Percentiles rank a stretch among this genome's conserved stretches.
phyloP scores from a whole-genome alignment of 345 rosid genomes.

The Psidium guajava region DNA sequence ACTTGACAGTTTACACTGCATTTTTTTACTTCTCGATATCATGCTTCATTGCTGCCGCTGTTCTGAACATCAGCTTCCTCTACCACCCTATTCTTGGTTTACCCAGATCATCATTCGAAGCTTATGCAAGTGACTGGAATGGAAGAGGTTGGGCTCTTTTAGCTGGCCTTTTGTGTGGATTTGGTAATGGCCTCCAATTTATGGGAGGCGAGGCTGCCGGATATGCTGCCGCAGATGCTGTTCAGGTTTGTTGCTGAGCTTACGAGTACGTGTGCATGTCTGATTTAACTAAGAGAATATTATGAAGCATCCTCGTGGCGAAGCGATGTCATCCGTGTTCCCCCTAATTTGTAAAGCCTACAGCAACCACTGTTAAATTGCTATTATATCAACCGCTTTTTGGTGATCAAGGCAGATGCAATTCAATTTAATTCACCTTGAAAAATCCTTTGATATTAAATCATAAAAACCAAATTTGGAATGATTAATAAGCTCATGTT shows the following conservation, averaged over 20 bases:
- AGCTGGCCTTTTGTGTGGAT: slow-evolving; percentile 79
- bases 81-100: slow-evolving; percentile 44
- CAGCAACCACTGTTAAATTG: background rate
- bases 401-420: background rate
- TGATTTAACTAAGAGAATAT: background rate
- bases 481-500: background rate
- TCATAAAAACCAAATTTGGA: background rate
- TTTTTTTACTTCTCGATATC: slow-evolving; percentile 82
- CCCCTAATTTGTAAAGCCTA: background rate
- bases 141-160: slow-evolving; percentile 78
- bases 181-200: slow-evolving; percentile 78
- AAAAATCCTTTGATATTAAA: background rate
- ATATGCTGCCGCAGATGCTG: slow-evolving; percentile 85
- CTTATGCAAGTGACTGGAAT: slow-evolving; percentile 57
- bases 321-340: background rate
- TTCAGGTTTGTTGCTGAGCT: slow-evolving; percentile 33
- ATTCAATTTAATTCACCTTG: background rate
- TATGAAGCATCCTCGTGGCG: background rate
- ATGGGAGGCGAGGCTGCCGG: slow-evolving; percentile 93
- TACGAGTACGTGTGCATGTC: background rate
- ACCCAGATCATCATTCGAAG: slow-evolving; percentile 52
- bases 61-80: slow-evolving; percentile 50
- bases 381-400: background rate
- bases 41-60: slow-evolving; percentile 38
- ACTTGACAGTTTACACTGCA: slow-evolving; percentile 60